Percentiles rank a stretch among this genome's conserved stretches.
Conservation (phyloP, 2,329 filamentous ascomycete species). For the Trichoderma citrinoviride region DNA sequence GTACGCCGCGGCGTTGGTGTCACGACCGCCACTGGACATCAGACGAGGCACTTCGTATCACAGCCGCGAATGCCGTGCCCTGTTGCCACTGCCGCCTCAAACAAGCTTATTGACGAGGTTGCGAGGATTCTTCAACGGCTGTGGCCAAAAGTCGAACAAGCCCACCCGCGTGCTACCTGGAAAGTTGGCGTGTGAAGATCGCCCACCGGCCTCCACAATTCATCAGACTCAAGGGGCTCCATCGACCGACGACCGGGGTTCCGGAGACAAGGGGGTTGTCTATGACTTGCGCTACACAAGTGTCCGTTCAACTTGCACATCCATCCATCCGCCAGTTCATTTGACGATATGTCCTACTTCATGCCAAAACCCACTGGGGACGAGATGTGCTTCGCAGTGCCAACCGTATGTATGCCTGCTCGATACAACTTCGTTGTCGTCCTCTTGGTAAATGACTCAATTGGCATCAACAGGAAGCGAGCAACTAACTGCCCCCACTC, state of each 20-base stretch:
- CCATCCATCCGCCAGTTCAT: too few relatives aligned
- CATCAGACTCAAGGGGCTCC: neutral
- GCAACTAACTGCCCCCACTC: too few relatives aligned
- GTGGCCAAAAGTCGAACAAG: neutral
- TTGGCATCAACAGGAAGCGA: neutral
- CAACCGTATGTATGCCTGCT: too few relatives aligned
- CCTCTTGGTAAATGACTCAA: neutral
- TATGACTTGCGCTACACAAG: neutral
- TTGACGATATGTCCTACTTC: neutral
- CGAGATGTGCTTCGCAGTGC: neutral
- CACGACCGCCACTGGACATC: neutral
- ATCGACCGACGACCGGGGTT: neutral
- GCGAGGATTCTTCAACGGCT: neutral
- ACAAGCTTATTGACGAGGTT: slow-evolving; percentile 5
- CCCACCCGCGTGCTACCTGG: neutral
- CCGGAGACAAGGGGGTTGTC: neutral
- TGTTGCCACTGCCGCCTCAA: neutral
- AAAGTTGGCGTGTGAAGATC: neutral
- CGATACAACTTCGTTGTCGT: neutral
- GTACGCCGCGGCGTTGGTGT: neutral
- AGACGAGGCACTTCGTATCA: neutral
- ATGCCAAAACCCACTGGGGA: too few relatives aligned
- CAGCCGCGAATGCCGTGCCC: neutral
- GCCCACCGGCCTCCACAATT: slow-evolving; percentile 10
- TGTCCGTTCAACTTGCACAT: neutral